Base-by-base conservation (phyloP, 2,329 filamentous ascomycete genomes). In the Ambrosiella cleistominuta region DNA sequence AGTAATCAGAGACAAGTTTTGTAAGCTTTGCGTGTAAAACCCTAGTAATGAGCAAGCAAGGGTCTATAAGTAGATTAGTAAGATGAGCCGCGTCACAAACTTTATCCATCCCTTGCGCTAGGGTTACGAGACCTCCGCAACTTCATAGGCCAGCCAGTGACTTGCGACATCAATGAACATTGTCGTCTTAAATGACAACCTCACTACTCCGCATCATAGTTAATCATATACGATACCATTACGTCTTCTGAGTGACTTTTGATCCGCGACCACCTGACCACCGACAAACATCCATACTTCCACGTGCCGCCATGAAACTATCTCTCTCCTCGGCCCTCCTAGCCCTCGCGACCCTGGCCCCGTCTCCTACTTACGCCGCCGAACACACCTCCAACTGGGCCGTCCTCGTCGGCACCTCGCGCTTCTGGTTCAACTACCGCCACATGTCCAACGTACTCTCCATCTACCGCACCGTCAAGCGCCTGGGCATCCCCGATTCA, bases 381-480 rank as follows among this genome's bases (percentile, higher is more conserved):
- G 85, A 91, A 65, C 93, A 98, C 72, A 98, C 93, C 13, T 96
- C 88, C 68, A 98, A 98, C 72, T 98, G 93, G 93, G 93, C 93
- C 8, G 93, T 98, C 62, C 83, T 98, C n/a, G 93, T 98, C 60
- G 93, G 87, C 63, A 98, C 93, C 5, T 98, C 93, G 57, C 86
- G 93, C 57, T 98, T 98, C 77, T 98, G 93, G 93, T 98, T 98
- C 82, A 98, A 98, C 74, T 98, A 98, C 72, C 86, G 93, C 60
- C 93, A 98, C 70, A 84, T 98, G 56, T 90, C 93, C 70, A 98
- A 98, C 73, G 93, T 95, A 15, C 82, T 98, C 61, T 96, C 91
- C 61, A 83, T 98, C 63, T 98, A 98, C 73, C 88, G 93, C 60
- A 98, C 93, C 59, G 93, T 98, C 62, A 98, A 98, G 74, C 87